Evolutionary conservation across 164 flowering plant genomes (phyloP).

Genomic region (Aristolochia contorta): DNA sequence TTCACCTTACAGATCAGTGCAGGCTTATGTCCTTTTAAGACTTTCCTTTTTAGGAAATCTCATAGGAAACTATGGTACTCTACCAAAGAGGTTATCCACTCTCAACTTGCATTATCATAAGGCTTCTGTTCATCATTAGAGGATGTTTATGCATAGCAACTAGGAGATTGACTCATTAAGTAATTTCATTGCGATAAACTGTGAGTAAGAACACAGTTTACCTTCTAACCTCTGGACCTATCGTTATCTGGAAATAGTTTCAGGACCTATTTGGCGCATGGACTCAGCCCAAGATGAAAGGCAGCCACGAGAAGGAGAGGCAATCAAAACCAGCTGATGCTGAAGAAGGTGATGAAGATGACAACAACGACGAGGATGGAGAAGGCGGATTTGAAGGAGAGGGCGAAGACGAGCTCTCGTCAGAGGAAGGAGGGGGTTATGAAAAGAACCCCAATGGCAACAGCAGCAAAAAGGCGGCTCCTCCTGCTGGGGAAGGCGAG

Average conservation of each 20-base stretch:
- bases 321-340: constrained; percentile 19
- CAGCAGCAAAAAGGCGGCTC: constrained; percentile 17
- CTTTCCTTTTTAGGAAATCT: too few species aligned
- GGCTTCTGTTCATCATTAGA: too few species aligned
- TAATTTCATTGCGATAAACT: too few species aligned
- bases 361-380: constrained; percentile 12
- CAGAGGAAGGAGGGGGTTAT: constrained; percentile 20
- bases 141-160: too few species aligned
- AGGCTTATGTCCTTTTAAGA: too few species aligned
- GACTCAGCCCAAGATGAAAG: constrained; percentile 7
- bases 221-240: not conserved
- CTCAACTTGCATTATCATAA: not conserved
- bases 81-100: too few species aligned
- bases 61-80: too few species aligned
- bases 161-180: too few species aligned
- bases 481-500: constrained; percentile 19
- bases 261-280: constrained; percentile 15
- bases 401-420: constrained; percentile 20
- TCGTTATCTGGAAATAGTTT: constrained; percentile 4
- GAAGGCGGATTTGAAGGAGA: constrained; percentile 28
- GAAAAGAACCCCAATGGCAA: constrained; percentile 14
- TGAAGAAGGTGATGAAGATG: constrained; percentile 18
- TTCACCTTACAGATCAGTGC: too few species aligned
- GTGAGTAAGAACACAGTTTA: not conserved
- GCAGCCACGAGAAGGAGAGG: constrained; percentile 4